Conservation (phyloP, 371 early-diverging fungal genomes). For the Mucor velutinosus region DNA sequence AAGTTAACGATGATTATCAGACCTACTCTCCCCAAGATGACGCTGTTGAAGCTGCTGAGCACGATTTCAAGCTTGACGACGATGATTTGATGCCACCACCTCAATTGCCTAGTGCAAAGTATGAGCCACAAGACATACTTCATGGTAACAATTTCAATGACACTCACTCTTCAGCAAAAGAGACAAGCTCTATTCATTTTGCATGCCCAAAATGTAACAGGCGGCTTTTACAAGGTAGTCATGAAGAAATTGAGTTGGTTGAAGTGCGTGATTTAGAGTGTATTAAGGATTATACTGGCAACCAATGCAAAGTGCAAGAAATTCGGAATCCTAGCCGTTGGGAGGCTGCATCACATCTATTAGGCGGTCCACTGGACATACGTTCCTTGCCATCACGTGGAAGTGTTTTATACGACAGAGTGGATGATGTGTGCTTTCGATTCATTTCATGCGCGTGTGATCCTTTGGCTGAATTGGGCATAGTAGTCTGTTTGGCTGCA, state of each 20-base stretch:
- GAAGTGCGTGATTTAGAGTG: background rate
- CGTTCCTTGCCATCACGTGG: background rate
- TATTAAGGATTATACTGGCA: background rate
- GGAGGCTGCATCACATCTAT: background rate
- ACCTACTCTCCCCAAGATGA: background rate
- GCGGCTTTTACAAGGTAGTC: background rate
- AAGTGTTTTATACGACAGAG: slow-evolving; percentile 1
- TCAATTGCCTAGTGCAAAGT: background rate
- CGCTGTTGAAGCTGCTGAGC: background rate
- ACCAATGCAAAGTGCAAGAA: background rate
- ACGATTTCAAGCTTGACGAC: background rate
- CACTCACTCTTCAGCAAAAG: background rate
- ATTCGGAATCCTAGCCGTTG: slow-evolving; percentile 2
- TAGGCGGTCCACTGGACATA: slow-evolving; percentile 17
- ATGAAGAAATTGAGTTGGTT: background rate
- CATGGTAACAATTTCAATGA: background rate
- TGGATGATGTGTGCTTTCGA: slow-evolving; percentile 11
- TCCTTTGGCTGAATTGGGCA: background rate
- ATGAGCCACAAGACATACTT: background rate
- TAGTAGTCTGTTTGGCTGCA: slow-evolving; percentile 10
- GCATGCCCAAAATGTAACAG: background rate
- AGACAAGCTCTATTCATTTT: background rate
- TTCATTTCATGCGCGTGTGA: slow-evolving; percentile 2
- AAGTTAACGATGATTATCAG: background rate
- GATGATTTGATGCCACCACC: background rate